phyloP scores from a whole-genome alignment of 2,329 filamentous ascomycete genomes.

The Triangularia setosa region DNA sequence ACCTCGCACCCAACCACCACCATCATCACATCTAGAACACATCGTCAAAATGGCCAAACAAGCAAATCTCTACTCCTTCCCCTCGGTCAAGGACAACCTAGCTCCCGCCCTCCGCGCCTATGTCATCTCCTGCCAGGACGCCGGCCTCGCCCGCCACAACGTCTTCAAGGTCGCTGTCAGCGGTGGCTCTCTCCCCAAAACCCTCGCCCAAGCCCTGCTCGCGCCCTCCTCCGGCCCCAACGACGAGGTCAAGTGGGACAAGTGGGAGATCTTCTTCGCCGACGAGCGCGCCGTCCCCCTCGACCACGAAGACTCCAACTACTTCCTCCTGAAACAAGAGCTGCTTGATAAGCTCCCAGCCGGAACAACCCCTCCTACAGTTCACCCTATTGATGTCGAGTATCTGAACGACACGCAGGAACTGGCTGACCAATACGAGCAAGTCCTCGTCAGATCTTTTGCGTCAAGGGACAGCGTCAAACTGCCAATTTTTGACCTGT shows the following conservation, averaged over 20 bases:
- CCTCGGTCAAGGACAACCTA: constrained; percentile 59
- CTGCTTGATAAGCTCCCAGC: constrained; percentile 82
- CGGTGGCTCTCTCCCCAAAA: constrained; percentile 86
- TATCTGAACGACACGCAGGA: constrained; percentile 77
- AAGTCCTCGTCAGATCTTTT: constrained; percentile 78
- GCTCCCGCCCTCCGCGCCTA: constrained; percentile 76
- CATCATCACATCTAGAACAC: background rate
- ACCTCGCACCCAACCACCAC: background rate
- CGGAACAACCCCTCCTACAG: constrained; percentile 60
- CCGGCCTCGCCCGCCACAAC: constrained; percentile 73
- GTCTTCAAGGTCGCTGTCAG: constrained; percentile 91
- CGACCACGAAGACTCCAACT: constrained; percentile 91
- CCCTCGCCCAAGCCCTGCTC: constrained; percentile 80
- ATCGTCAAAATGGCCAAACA: constrained; percentile 50
- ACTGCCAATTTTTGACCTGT: constrained; percentile 88
- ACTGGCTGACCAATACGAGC: constrained; percentile 89
- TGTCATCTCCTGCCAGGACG: constrained; percentile 75
- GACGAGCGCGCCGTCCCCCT: constrained; percentile 94
- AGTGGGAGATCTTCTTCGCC: constrained; percentile 98
- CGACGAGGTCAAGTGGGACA: constrained; percentile 70
- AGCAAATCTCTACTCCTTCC: constrained; percentile 77
- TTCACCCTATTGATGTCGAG: constrained; percentile 70
- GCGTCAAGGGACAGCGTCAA: constrained; percentile 91
- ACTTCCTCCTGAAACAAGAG: constrained; percentile 80
- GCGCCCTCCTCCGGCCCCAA: constrained; percentile 47